A percentile compares a stretch with the other conserved stretches of the same genome.
phyloP scores from a whole-genome alignment of 768 basidiomycete species.

The Candolleomyces eurysporus region DNA sequence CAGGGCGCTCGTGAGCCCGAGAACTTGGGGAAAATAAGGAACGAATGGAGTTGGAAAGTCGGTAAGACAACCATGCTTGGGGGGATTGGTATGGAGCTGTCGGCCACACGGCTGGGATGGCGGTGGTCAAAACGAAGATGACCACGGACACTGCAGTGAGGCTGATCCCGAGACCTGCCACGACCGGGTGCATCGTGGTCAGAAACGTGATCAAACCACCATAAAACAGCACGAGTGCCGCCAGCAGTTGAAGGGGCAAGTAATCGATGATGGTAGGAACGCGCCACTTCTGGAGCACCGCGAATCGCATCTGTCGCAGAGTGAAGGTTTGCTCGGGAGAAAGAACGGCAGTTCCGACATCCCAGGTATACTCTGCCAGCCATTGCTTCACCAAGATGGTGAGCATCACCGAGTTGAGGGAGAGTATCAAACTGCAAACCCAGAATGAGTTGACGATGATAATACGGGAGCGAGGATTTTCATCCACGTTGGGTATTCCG shows the following conservation, averaged over 20 bases:
- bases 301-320: conserved; percentile 3
- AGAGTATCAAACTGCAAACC: background rate
- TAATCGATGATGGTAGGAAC: background rate
- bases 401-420: background rate
- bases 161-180: background rate
- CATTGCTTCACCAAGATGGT: conserved; percentile 1
- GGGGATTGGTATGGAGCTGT: background rate
- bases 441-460: background rate
- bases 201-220: background rate
- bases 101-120: background rate
- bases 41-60: background rate
- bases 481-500: background rate
- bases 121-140: background rate
- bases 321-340: background rate
- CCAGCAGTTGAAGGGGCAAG: conserved; percentile 1
- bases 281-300: background rate
- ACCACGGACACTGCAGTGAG: background rate
- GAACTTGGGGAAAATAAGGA: too few species aligned
- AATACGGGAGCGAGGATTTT: too few species aligned
- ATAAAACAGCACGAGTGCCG: background rate
- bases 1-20: too few species aligned
- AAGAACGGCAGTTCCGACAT: background rate
- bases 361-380: conserved; percentile 3
- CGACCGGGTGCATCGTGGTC: background rate
- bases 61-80: background rate